Percentiles rank a stretch among this genome's conserved stretches.
These are phyloP conservation scores for Saccharomycopsis sp. DNA, from an alignment of 805 yeast genomes.

Conservation along the genomic window DNA sequence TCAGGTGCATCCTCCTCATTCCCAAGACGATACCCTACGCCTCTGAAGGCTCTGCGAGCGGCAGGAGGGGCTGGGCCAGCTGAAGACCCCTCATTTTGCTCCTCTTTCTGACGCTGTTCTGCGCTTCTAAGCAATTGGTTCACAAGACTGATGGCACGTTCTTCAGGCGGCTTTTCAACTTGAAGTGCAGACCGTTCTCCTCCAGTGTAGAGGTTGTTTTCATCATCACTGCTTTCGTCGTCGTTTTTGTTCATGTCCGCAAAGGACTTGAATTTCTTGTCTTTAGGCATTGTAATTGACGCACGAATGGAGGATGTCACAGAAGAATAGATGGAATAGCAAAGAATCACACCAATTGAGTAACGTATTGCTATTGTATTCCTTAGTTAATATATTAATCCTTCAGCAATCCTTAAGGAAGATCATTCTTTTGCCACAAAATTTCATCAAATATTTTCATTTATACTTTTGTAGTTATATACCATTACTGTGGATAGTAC, in stretches of 20 bases:
- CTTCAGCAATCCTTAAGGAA: too few relatives aligned
- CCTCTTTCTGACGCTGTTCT: conserved; percentile 39
- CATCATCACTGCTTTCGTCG: conserved; percentile 35
- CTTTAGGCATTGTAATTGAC: not conserved
- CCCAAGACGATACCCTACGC: conserved; percentile 39
- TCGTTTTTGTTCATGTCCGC: not conserved
- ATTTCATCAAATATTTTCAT: too few relatives aligned
- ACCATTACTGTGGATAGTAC: too few relatives aligned
- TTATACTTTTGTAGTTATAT: too few relatives aligned
- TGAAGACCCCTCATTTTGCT: conserved; percentile 24
- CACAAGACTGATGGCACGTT: conserved; percentile 34
- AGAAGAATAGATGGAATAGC: too few relatives aligned
- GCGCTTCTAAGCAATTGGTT: conserved; percentile 62
- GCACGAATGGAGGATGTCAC: too few relatives aligned
- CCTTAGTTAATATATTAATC: too few relatives aligned
- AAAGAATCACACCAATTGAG: too few relatives aligned
- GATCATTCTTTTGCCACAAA: too few relatives aligned
- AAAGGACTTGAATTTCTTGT: not conserved
- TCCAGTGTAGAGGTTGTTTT: conserved; percentile 58
- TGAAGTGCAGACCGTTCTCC: conserved; percentile 72
- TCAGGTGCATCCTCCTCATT: conserved; percentile 30
- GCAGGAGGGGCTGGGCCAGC: conserved; percentile 32
- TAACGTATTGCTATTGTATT: too few relatives aligned
- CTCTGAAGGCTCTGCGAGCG: conserved; percentile 32
- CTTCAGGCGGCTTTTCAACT: conserved; percentile 64